These are phyloP conservation scores for Amylocarpus encephaloides DNA, from an alignment of 2,329 filamentous ascomycete species.

Conservation along the genomic window DNA sequence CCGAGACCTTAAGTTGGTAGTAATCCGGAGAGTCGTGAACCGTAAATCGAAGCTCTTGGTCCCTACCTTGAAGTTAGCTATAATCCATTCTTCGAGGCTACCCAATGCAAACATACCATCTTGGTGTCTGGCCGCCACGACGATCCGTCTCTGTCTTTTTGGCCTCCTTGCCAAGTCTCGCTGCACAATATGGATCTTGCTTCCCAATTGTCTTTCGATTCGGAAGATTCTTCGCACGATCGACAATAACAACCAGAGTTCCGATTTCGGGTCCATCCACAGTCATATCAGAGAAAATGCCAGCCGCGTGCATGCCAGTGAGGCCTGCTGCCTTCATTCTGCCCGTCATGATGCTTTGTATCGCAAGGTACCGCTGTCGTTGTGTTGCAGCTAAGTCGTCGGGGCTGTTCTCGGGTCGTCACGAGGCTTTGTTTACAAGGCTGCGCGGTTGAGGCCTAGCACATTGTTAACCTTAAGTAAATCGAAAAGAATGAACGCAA, in stretches of 20 bases:
- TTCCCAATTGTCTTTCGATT: constrained; percentile 98
- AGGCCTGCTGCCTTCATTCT: constrained; percentile 50
- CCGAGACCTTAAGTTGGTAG: constrained; percentile 86
- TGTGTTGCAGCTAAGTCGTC: no score
- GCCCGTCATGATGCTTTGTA: constrained; percentile 38
- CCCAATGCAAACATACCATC: constrained; percentile 63
- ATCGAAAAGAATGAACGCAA: no score
- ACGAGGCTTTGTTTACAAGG: no score
- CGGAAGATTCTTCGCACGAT: constrained; percentile 92
- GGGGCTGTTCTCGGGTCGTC: no score
- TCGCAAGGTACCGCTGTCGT: constrained; percentile 1
- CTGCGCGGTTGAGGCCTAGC: no score
- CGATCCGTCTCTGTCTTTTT: constrained; percentile 95
- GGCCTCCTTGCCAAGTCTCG: constrained; percentile 88
- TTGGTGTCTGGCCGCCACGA: constrained; percentile 88
- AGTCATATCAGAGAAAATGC: constrained; percentile 91
- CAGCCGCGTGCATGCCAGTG: constrained; percentile 71
- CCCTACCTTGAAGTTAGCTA: constrained; percentile 51
- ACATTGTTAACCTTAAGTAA: no score
- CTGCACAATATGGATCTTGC: constrained; percentile 95
- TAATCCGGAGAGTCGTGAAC: constrained; percentile 97
- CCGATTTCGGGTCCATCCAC: constrained; percentile 91
- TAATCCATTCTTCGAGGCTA: neutral
- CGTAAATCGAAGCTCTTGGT: constrained; percentile 91
- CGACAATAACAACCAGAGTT: constrained; percentile 84